These are phyloP conservation scores for Rubroshorea leprosula DNA, from an alignment of 345 rosid genomes.

Conservation along the genomic window DNA sequence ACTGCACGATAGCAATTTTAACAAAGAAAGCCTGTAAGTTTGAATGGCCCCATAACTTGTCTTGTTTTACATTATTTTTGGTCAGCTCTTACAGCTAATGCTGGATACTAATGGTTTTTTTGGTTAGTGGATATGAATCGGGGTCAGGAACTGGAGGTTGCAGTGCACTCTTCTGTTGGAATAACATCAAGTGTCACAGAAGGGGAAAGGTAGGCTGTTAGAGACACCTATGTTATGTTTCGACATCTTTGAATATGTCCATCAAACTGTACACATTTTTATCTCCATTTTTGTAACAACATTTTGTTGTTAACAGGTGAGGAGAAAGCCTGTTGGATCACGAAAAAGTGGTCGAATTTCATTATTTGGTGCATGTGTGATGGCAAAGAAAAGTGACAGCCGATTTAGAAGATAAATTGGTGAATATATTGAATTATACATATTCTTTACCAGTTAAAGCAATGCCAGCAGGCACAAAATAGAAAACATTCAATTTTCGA, in stretches of 20 bases:
- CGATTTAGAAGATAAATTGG: slow-evolving; percentile 38
- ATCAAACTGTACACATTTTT: not conserved
- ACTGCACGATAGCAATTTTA: slow-evolving; percentile 59
- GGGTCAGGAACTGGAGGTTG: slow-evolving; percentile 76
- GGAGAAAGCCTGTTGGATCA: slow-evolving; percentile 41
- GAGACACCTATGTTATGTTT: not conserved
- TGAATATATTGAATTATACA: too few relatives aligned
- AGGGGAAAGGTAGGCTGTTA: slow-evolving; percentile 50
- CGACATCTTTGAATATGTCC: not conserved
- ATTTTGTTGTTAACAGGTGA: slow-evolving; percentile 35
- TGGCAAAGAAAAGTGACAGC: slow-evolving; percentile 54
- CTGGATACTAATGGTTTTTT: slow-evolving; percentile 7
- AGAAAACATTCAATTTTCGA: too few relatives aligned
- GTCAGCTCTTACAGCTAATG: not conserved
- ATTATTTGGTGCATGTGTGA: slow-evolving; percentile 60
- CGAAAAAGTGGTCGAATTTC: slow-evolving; percentile 42
- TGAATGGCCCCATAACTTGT: slow-evolving; percentile 15
- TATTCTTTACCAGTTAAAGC: not conserved
- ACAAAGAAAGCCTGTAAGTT: slow-evolving; percentile 82
- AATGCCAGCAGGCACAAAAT: not conserved
- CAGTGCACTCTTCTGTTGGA: slow-evolving; percentile 84
- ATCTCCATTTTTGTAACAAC: not conserved
- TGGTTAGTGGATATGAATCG: slow-evolving; percentile 76
- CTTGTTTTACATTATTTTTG: not conserved
- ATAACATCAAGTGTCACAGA: slow-evolving; percentile 35